Conservation (phyloP, 345 rosid species). For the Physaria fendleri region DNA sequence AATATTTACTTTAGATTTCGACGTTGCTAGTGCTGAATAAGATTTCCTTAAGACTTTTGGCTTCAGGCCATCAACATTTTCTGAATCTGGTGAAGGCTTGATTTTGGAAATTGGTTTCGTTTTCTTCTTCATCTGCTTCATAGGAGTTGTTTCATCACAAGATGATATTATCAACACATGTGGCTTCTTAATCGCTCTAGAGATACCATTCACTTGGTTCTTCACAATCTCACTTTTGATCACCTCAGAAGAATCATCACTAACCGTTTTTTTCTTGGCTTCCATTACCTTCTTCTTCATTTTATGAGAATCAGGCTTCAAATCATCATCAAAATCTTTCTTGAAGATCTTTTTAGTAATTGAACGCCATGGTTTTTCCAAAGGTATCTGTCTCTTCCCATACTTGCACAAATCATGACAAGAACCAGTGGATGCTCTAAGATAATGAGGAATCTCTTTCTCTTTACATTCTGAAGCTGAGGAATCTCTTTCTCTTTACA, state of each 20-base stretch:
- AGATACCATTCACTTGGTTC: neutral
- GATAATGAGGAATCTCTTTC: slow-evolving; percentile 57
- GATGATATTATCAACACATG: slow-evolving; percentile 8
- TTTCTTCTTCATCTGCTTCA: slow-evolving; percentile 24
- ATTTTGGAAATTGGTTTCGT: slow-evolving; percentile 15
- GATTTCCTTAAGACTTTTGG: slow-evolving; percentile 28
- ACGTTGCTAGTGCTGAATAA: slow-evolving; percentile 7
- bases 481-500: slow-evolving; percentile 38
- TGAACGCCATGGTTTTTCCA: slow-evolving; percentile 44
- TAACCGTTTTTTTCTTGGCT: slow-evolving; percentile 18
- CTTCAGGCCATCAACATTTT: slow-evolving; percentile 17
- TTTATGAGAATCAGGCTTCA: slow-evolving; percentile 24
- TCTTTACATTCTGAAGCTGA: slow-evolving; percentile 31
- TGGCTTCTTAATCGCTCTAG: slow-evolving; percentile 16
- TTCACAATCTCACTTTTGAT: slow-evolving; percentile 28
- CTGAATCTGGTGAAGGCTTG: slow-evolving; percentile 20
- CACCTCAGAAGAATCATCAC: slow-evolving; percentile 22
- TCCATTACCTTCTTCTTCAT: slow-evolving; percentile 25
- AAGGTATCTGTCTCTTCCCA: slow-evolving; percentile 46
- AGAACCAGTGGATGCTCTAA: slow-evolving; percentile 79
- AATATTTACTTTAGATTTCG: slow-evolving; percentile 9
- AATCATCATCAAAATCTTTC: slow-evolving; percentile 31
- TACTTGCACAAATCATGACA: slow-evolving; percentile 90
- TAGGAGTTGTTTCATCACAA: slow-evolving; percentile 20
- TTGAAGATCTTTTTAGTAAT: slow-evolving; percentile 33